Base-by-base conservation (phyloP, 2,329 filamentous ascomycete genomes). In the Cladophialophora exuberans region DNA sequence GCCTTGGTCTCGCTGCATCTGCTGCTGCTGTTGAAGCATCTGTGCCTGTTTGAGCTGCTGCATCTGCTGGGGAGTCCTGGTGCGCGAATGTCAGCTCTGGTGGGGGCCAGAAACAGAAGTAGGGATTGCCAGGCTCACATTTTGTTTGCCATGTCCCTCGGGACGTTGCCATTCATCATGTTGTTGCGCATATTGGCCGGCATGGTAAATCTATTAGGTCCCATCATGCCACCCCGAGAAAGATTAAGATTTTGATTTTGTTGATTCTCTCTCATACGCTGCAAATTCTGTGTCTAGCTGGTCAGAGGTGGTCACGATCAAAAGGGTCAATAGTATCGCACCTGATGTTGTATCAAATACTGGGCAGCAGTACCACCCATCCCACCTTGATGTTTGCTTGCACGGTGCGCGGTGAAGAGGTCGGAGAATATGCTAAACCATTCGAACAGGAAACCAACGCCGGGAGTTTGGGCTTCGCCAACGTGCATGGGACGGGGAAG, bases 341-440 rank as follows among this genome's bases (percentile, higher is more conserved):
- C 92, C 82, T 95, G 89, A 60, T 87, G 91, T 68, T 95, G 89
- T 56, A 81, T 76, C 54, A 95, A 83, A 72, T 96, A 96, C 76
- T 89, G 85, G 60, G 82, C 81, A 42, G 90, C 86, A 4, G 62
- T 30, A 18, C 54, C 55, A 35, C 44, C 52, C 39, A 52, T 52
- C 18, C 58, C 56, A 56, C 82, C 81, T 22, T 76, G 73, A 68
- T 79, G 85, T 52, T 81, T 81, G 51, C 82, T 83, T 70, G 85
- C 86, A 66, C 81, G 88, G 69, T 93, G 89, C 52, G 90, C 90
- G 68, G 85, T 85, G 73, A 89, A 95, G 65, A 97, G 90, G 67
- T 99, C 94, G 91, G 91, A 97, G 72, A 99, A 99, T 48, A 97
- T 82, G 68, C 87, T 90, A 78, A 95, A 99, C 94, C 94, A 99